Evolutionary conservation across 1,139 yeast genomes (phyloP).

Genomic region (Yamadazyma dendronema): DNA sequence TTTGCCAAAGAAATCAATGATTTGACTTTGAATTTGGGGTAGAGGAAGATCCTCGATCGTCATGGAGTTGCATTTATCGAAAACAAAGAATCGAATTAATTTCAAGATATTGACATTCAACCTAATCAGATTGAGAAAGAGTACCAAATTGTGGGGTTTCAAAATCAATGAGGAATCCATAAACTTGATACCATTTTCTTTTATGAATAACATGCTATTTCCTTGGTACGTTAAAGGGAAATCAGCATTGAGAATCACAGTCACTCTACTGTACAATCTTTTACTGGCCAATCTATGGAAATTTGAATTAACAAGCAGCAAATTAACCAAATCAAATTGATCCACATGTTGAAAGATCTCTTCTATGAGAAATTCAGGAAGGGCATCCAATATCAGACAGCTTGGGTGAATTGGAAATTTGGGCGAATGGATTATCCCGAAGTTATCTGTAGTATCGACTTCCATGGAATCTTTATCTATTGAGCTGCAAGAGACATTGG

Average conservation of each 20-base stretch:
- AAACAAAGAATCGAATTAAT: slow-evolving; percentile 29
- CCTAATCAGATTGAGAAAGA: slow-evolving; percentile 22
- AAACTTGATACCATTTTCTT: slow-evolving; percentile 29
- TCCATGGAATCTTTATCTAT: slow-evolving; percentile 2
- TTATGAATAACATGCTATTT: slow-evolving; percentile 19
- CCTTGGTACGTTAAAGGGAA: slow-evolving; percentile 24
- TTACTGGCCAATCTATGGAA: slow-evolving; percentile 24
- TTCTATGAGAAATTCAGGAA: slow-evolving; percentile 3
- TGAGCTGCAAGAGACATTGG: background rate
- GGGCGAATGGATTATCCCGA: background rate
- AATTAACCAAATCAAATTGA: slow-evolving; percentile 32
- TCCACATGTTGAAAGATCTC: slow-evolving; percentile 21
- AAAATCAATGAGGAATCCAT: slow-evolving; percentile 35
- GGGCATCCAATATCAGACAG: background rate
- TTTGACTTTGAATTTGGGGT: slow-evolving; percentile 11
- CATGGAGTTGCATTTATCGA: slow-evolving; percentile 32
- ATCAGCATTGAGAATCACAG: slow-evolving; percentile 31
- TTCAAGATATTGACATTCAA: slow-evolving; percentile 21
- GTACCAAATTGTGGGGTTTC: slow-evolving; percentile 17
- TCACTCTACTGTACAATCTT: slow-evolving; percentile 30
- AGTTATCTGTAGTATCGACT: background rate
- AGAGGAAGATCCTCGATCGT: slow-evolving; percentile 21
- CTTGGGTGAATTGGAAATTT: background rate
- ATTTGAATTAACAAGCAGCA: slow-evolving; percentile 24
- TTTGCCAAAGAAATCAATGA: slow-evolving; percentile 29